Base-by-base conservation (phyloP, 2,329 filamentous ascomycete genomes). In the Trichoderma gracile region DNA sequence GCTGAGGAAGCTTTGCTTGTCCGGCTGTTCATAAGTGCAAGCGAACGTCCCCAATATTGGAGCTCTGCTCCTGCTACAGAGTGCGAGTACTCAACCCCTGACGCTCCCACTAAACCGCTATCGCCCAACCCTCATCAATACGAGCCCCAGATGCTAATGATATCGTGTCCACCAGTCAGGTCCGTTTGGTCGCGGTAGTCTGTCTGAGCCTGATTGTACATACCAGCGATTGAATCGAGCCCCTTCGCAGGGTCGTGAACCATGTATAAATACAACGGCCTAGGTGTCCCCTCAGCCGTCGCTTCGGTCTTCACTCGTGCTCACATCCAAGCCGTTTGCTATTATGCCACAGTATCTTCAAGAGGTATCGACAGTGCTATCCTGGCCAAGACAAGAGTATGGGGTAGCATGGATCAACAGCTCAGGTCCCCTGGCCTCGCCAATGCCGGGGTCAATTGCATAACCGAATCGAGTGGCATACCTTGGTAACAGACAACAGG, bases 361-460 rank as follows among this genome's bases (percentile, higher is more conserved):
- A 27, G 23, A 6, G 2, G 12, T 9, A 21, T 50, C 19, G n/a
- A 49, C 10, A 19, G 40, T 17, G 23, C 23, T 19, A 46, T 54
- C 49, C 53, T 40, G 45, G 14, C 49, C 25, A 23, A 19, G 47
- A 14, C 58, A 33, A 47, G 42, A 60, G 40, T 62, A 62, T 62
- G 58, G 58, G 58, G 58, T 62, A 62, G 49, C 58, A 62, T 62
- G 58, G 58, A 62, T 62, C 49, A 62, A 42, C 38, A 53, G 38
- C 30, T 46, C 49, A 19, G 14, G 25, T 46, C 53, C 58, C 58
- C 58, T 62, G 40, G 49, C 25, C 33, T 38, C 38, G 27, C 58
- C 47, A 57, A 52, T 61, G 25, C 58, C 47, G 38, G 58, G 58
- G n/a, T 62, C 58, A 53, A 43, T 62, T 62, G 49, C 49, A 52